Evolutionary conservation across 768 basidiomycete genomes (phyloP).

Genomic region (Serpula lacrymans): DNA sequence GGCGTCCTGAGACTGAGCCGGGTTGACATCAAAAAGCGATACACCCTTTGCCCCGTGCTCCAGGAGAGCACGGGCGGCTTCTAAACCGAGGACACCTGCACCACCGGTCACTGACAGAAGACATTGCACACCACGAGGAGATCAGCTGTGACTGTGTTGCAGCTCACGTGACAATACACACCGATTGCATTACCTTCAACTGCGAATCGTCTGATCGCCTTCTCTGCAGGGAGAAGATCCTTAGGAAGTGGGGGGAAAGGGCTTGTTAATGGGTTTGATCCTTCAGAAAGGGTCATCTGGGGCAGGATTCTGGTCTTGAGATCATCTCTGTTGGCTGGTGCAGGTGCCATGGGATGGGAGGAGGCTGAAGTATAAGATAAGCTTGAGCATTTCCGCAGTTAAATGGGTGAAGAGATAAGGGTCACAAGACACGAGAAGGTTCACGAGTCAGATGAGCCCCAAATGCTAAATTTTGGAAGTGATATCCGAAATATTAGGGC

Average conservation of each 20-base stretch:
- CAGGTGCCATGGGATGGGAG: conserved; percentile 8
- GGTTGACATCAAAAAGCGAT: conserved; percentile 22
- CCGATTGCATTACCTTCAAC: conserved; percentile 40
- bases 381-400: too few relatives aligned
- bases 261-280: conserved; percentile 29
- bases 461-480: too few relatives aligned
- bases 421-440: too few relatives aligned
- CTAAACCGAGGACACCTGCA: conserved; percentile 36
- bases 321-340: conserved; percentile 16
- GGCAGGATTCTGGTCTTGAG: conserved; percentile 27
- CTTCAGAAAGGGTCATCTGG: conserved; percentile 30
- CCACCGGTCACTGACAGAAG: conserved; percentile 39
- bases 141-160: not conserved
- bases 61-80: conserved; percentile 36
- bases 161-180: conserved; percentile 13
- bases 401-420: too few relatives aligned
- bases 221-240: conserved; percentile 16
- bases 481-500: too few relatives aligned
- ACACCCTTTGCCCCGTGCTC: conserved; percentile 38
- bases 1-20: conserved; percentile 4
- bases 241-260: conserved; percentile 17
- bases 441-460: too few relatives aligned
- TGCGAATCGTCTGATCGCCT: conserved; percentile 33
- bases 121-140: not conserved
- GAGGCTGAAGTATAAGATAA: too few relatives aligned